phyloP scores from a whole-genome alignment of 192 early-diverging fungal genomes.

The Backusella luteola region DNA sequence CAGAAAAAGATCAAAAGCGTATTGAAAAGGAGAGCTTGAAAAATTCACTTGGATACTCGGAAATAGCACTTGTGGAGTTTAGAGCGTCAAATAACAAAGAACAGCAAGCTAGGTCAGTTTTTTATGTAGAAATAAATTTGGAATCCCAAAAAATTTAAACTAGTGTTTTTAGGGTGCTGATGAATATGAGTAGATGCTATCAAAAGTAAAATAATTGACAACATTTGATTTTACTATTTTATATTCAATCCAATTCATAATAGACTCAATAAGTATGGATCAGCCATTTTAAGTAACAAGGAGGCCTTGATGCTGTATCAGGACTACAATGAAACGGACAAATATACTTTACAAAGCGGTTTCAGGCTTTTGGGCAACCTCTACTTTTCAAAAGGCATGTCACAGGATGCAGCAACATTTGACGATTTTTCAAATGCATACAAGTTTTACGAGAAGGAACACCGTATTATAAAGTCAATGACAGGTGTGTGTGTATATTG shows the following conservation, averaged over 20 bases:
- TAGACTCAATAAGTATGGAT: constrained; percentile 16
- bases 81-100: neutral
- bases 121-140: neutral
- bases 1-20: neutral
- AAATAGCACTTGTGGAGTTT: neutral
- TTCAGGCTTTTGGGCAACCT: constrained; percentile 19
- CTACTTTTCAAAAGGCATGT: constrained; percentile 17
- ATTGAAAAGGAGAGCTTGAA: neutral
- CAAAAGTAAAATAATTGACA: constrained; percentile 1
- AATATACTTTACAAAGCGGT: constrained; percentile 1
- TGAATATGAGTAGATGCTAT: constrained; percentile 10
- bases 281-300: neutral
- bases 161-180: neutral
- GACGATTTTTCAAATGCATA: constrained; percentile 20
- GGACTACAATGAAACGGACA: neutral
- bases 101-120: constrained; percentile 1
- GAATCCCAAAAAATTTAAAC: too few relatives aligned
- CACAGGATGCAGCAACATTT: neutral
- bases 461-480: neutral
- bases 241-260: neutral
- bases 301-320: constrained; percentile 3
- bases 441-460: constrained; percentile 23
- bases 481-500: neutral
- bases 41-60: constrained; percentile 11
- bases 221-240: too few relatives aligned